Evolutionary conservation across 169 alveolate genomes (phyloP).

Genomic region (Cryptosporidium meleagridis): DNA sequence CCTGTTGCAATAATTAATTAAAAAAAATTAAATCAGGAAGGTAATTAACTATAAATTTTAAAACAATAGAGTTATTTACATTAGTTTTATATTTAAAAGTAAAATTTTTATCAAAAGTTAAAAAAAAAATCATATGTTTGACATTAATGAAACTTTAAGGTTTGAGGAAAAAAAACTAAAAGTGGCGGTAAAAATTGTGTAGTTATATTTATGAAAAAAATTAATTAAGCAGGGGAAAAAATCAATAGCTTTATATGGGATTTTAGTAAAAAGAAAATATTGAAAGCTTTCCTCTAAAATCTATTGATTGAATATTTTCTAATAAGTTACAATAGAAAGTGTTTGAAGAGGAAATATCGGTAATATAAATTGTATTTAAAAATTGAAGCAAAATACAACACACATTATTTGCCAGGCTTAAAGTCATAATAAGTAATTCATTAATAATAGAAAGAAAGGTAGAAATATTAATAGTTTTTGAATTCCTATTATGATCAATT

Average conservation of each 20-base stretch:
- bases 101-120: neutral
- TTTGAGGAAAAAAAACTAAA: neutral
- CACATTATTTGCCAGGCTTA: neutral
- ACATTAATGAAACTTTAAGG: neutral
- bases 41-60: neutral
- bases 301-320: neutral
- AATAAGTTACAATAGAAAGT: neutral
- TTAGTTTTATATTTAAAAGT: too few species aligned
- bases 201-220: neutral
- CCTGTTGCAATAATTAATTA: neutral
- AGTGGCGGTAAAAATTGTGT: constrained; percentile 10
- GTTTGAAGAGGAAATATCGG: too few species aligned
- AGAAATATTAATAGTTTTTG: neutral
- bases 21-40: neutral
- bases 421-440: neutral
- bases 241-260: neutral
- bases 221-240: neutral
- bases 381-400: neutral
- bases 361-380: too few species aligned
- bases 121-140: neutral
- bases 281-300: neutral
- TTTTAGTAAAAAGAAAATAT: too few species aligned
- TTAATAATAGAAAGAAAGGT: neutral
- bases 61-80: too few species aligned
- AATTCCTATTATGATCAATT: neutral